phyloP scores from a whole-genome alignment of 164 flowering plant genomes.

The Hamamelis virginiana region DNA sequence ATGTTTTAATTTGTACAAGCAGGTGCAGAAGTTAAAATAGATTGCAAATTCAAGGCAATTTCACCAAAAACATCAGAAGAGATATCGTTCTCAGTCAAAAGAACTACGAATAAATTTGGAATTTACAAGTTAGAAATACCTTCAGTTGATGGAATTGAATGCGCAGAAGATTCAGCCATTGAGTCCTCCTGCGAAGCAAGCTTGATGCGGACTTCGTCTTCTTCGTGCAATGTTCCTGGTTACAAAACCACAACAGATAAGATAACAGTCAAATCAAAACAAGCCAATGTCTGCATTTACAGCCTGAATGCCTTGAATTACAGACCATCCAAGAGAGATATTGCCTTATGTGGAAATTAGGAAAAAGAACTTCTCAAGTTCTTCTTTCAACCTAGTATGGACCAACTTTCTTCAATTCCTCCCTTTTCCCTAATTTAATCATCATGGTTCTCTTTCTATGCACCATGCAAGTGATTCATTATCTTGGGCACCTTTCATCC shows the following conservation, averaged over 20 bases:
- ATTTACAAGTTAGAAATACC: constrained; percentile 57
- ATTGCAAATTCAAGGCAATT: constrained; percentile 52
- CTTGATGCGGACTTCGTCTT: constrained; percentile 37
- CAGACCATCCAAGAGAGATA: constrained; percentile 48
- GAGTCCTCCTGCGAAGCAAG: constrained; percentile 51
- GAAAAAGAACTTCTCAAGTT: background rate
- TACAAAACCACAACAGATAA: constrained; percentile 48
- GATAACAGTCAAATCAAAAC: constrained; percentile 46
- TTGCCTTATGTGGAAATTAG: constrained; percentile 40
- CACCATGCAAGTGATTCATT: background rate
- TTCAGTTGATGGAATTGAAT: constrained; percentile 56
- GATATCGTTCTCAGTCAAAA: constrained; percentile 57
- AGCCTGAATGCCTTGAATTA: constrained; percentile 52
- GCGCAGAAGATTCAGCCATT: constrained; percentile 47
- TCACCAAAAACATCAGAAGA: constrained; percentile 46
- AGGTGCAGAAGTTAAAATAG: constrained; percentile 60
- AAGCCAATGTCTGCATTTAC: constrained; percentile 56
- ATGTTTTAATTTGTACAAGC: background rate
- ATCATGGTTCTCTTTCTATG: background rate
- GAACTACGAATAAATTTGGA: constrained; percentile 54
- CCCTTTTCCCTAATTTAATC: background rate
- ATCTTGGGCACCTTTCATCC: background rate
- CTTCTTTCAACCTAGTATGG: too few species aligned
- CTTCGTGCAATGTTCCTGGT: constrained; percentile 59
- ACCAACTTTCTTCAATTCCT: background rate